Conservation (phyloP, 1,284 basidiomycete species). For the Phlebopus sp. region DNA sequence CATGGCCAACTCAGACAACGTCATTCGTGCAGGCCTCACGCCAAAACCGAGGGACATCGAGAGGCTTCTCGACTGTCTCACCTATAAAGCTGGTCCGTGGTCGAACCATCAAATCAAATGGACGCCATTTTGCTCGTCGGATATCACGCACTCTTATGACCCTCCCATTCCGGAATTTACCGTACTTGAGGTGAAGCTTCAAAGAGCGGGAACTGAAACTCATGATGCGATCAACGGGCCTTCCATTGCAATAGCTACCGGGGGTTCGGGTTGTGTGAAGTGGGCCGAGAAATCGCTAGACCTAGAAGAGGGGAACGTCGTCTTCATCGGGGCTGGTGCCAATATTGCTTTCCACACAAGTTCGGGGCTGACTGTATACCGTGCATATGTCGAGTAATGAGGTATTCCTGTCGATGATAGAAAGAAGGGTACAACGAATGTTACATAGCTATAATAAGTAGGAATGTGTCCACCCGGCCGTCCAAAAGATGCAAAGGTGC, state of each 20-base stretch:
- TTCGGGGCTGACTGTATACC: slow-evolving; percentile 52
- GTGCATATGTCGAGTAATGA: slow-evolving; percentile 63
- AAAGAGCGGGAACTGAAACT: slow-evolving; percentile 44
- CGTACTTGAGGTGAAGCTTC: slow-evolving; percentile 68
- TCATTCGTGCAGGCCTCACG: slow-evolving; percentile 96
- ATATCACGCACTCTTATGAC: slow-evolving; percentile 60
- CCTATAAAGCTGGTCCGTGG: slow-evolving; percentile 74
- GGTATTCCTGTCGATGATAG: no score
- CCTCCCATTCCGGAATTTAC: slow-evolving; percentile 95
- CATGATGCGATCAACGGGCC: slow-evolving; percentile 77
- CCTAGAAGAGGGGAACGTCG: slow-evolving; percentile 69
- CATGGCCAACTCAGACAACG: slow-evolving; percentile 99
- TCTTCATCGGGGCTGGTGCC: slow-evolving; percentile 80
- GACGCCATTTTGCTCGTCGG: slow-evolving; percentile 41
- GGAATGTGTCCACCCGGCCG: no score
- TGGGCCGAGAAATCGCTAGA: slow-evolving; percentile 47
- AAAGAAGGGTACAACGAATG: no score
- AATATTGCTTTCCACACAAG: slow-evolving; percentile 38
- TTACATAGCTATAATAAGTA: no score
- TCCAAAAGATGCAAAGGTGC: no score
- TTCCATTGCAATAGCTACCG: slow-evolving; percentile 77
- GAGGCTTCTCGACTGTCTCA: slow-evolving; percentile 86
- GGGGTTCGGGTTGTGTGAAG: slow-evolving; percentile 59
- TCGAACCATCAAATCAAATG: slow-evolving; percentile 71
- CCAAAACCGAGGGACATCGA: slow-evolving; percentile 94